phyloP scores from a whole-genome alignment of 176 grass and related monocot genomes.

The Puya raimondii region DNA sequence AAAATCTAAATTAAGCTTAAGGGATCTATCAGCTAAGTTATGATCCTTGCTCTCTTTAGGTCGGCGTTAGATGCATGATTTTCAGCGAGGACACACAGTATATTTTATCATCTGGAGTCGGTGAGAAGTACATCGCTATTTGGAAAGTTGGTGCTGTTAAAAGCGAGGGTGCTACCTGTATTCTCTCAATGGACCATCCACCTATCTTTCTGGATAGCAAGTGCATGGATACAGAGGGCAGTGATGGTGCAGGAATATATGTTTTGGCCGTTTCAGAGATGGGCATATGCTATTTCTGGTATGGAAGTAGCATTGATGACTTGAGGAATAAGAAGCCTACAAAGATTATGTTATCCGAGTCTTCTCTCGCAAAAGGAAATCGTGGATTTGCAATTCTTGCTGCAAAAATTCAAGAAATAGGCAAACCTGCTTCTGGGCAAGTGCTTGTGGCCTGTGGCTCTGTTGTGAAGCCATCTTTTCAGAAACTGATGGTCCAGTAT shows the following conservation, averaged over 20 bases:
- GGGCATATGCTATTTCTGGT: conserved; percentile 88
- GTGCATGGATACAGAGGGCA: conserved; percentile 18
- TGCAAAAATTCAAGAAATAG: conserved; percentile 55
- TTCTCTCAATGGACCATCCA: conserved; percentile 86
- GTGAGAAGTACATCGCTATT: conserved; percentile 77
- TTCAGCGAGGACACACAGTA: conserved; percentile 64
- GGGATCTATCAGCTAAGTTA: neutral
- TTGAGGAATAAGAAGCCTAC: conserved; percentile 63
- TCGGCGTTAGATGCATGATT: conserved; percentile 68
- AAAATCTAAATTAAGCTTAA: too few relatives aligned
- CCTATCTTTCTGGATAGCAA: conserved; percentile 72
- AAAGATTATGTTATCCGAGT: conserved; percentile 44
- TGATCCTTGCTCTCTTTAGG: conserved; percentile 31
- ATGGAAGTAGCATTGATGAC: conserved; percentile 43
- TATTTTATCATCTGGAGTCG: conserved; percentile 84
- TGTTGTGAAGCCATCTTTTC: conserved; percentile 77
- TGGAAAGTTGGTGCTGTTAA: conserved; percentile 61
- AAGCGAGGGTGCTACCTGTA: conserved; percentile 45
- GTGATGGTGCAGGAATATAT: conserved; percentile 27
- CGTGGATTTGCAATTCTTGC: conserved; percentile 53
- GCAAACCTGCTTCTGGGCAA: conserved; percentile 53
- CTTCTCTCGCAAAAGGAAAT: conserved; percentile 34
- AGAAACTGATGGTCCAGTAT: conserved; percentile 58
- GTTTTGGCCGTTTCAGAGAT: conserved; percentile 81
- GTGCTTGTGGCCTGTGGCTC: conserved; percentile 77